These are phyloP conservation scores for Tremella fuciformis DNA, from an alignment of 768 basidiomycete species.

Conservation along the genomic window DNA sequence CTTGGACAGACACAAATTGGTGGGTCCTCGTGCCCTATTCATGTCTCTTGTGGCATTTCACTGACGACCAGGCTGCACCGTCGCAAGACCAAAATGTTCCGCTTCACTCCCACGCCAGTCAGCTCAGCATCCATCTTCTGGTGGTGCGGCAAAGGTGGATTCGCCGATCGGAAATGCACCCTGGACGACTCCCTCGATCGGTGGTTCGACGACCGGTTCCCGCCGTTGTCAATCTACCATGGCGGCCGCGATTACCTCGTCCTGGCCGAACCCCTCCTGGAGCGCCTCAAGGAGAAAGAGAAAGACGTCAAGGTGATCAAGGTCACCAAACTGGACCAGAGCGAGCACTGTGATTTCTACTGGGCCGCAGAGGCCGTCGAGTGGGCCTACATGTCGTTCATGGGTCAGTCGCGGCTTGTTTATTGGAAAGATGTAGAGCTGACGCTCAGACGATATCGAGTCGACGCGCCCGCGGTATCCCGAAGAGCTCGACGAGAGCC, in stretches of 20 bases:
- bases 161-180: constrained; percentile 54
- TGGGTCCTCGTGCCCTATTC: constrained; percentile 13
- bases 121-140: constrained; percentile 54
- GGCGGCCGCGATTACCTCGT: constrained; percentile 57
- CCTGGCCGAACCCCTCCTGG: constrained; percentile 55
- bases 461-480: constrained; percentile 52
- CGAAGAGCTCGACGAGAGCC: constrained; percentile 39
- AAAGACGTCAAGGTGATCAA: constrained; percentile 55
- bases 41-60: neutral
- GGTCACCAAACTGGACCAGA: constrained; percentile 53
- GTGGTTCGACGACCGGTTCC: constrained; percentile 58
- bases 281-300: constrained; percentile 55
- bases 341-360: constrained; percentile 51
- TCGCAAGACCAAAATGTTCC: constrained; percentile 58
- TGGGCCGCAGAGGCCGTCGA: constrained; percentile 58
- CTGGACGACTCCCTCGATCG: constrained; percentile 52
- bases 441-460: constrained; percentile 52
- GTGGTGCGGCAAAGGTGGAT: constrained; percentile 58
- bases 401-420: constrained; percentile 28
- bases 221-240: constrained; percentile 55
- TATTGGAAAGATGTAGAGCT: neutral
- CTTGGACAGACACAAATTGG: constrained; percentile 59
- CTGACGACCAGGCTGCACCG: constrained; percentile 50
- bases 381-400: constrained; percentile 53
- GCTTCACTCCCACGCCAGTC: constrained; percentile 58